Percentiles rank a stretch among this genome's conserved stretches.
Conservation (phyloP, 441 rosid genomes). For the Populus hybrid region DNA sequence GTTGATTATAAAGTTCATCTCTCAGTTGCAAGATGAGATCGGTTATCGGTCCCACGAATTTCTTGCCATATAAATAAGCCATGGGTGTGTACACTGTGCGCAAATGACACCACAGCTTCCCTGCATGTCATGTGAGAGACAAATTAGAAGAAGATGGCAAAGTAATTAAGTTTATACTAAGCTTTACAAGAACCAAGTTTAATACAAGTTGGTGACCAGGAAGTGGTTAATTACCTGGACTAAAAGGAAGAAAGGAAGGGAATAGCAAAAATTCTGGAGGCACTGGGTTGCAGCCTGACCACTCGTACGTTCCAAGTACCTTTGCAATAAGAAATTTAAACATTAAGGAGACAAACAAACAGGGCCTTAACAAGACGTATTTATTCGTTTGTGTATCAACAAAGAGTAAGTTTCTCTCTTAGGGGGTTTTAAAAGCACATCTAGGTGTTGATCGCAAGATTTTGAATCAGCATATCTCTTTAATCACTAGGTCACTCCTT, state of each 20-base stretch:
- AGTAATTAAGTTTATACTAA: background rate
- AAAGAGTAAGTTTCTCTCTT: no score
- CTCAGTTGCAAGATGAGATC: conserved; percentile 41
- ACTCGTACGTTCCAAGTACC: conserved; percentile 71
- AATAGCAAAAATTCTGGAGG: conserved; percentile 75
- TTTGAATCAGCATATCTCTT: no score
- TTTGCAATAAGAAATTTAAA: conserved; percentile 10
- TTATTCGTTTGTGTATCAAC: no score
- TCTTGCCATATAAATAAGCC: conserved; percentile 55
- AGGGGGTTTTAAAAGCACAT: no score
- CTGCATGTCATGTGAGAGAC: conserved; percentile 17
- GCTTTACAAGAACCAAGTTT: no score
- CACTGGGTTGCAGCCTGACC: conserved; percentile 72
- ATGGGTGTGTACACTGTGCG: conserved; percentile 56
- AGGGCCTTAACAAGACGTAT: no score
- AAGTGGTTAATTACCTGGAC: conserved; percentile 36
- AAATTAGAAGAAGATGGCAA: background rate
- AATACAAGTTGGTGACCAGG: no score
- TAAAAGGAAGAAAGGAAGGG: conserved; percentile 51
- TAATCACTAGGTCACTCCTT: no score
- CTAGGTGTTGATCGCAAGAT: no score
- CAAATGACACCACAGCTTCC: conserved; percentile 55
- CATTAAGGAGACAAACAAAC: background rate
- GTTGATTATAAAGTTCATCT: conserved; percentile 43
- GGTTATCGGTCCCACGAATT: conserved; percentile 42